These are phyloP conservation scores for Lasiodiplodia sp. DNA, from an alignment of 2,329 filamentous ascomycete genomes.

Conservation along the genomic window DNA sequence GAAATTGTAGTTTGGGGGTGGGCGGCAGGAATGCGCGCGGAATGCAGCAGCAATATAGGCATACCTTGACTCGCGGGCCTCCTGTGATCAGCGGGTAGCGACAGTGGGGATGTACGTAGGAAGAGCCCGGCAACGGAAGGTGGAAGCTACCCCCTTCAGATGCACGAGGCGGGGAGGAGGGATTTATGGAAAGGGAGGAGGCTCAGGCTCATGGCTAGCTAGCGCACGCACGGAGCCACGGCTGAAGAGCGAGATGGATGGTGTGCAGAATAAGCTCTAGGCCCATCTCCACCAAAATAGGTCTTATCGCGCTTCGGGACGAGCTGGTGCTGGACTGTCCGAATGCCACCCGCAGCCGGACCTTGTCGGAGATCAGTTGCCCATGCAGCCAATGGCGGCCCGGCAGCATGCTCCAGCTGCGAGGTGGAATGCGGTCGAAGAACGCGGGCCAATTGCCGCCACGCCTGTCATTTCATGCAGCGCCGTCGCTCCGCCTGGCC, in stretches of 20 bases:
- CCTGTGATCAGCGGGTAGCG: conserved; percentile 18
- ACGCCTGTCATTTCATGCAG: conserved; percentile 23
- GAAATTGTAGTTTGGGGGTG: neutral
- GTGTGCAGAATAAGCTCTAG: conserved; percentile 26
- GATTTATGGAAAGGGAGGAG: conserved; percentile 28
- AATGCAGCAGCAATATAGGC: conserved; percentile 22
- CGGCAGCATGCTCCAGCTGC: conserved; percentile 11
- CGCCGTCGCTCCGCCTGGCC: neutral
- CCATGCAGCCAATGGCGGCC: conserved; percentile 11
- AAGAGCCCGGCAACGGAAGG: neutral
- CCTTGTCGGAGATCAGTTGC: conserved; percentile 9
- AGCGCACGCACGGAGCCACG: conserved; percentile 23
- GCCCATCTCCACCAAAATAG: conserved; percentile 18
- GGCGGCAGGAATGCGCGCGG: conserved; percentile 17
- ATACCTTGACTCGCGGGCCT: conserved; percentile 8
- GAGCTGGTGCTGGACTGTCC: neutral
- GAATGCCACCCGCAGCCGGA: neutral
- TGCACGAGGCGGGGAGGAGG: conserved; percentile 8
- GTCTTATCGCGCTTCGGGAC: conserved; percentile 8
- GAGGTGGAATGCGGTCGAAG: conserved; percentile 22
- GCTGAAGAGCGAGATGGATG: conserved; percentile 21
- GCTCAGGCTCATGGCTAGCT: conserved; percentile 25
- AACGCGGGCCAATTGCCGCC: conserved; percentile 9
- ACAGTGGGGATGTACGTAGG: conserved; percentile 12
- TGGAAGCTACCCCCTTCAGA: conserved; percentile 3